Evolutionary conservation across 2,329 filamentous ascomycete genomes (phyloP).

Genomic region (Calonectria pseudoturangicola): DNA sequence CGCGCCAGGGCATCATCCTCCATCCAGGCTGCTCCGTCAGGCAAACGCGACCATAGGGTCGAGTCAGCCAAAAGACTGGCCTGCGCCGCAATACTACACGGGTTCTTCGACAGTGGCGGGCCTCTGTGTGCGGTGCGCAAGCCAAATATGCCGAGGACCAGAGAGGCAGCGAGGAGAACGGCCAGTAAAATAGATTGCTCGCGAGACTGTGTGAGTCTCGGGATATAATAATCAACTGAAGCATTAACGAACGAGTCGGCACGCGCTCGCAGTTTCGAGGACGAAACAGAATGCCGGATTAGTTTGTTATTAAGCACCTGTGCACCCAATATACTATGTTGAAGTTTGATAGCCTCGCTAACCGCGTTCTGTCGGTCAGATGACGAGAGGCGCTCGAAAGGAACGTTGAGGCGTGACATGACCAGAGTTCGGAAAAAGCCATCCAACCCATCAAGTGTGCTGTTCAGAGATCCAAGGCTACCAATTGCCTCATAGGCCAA

Average conservation of each 20-base stretch:
- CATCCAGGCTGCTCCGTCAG: constrained; percentile 55
- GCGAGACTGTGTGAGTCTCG: constrained; percentile 49
- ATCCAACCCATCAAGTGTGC: constrained; percentile 50
- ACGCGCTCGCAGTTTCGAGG: constrained; percentile 41
- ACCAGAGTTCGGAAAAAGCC: constrained; percentile 54
- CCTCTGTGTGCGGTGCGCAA: constrained; percentile 50
- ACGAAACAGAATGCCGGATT: constrained; percentile 37
- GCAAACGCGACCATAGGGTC: constrained; percentile 54
- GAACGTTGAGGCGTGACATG: constrained; percentile 49
- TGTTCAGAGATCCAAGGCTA: constrained; percentile 43
- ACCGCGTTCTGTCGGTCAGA: constrained; percentile 51
- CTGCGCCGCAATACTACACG: constrained; percentile 55
- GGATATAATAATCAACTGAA: constrained; percentile 48
- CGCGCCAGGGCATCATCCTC: constrained; percentile 51
- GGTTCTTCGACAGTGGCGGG: constrained; percentile 51
- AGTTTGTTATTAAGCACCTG: constrained; percentile 51
- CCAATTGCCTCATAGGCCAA: constrained; percentile 48
- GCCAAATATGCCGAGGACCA: constrained; percentile 50
- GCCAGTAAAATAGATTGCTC: constrained; percentile 51
- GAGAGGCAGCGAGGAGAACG: constrained; percentile 45
- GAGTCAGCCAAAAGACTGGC: constrained; percentile 56
- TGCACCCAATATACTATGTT: constrained; percentile 54
- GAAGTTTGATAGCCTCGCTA: constrained; percentile 46
- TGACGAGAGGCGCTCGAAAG: constrained; percentile 48
- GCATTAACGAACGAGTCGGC: constrained; percentile 41